Evolutionary conservation across 2,329 filamentous ascomycete genomes (phyloP).

Genomic region (Botrytis byssoidea): DNA sequence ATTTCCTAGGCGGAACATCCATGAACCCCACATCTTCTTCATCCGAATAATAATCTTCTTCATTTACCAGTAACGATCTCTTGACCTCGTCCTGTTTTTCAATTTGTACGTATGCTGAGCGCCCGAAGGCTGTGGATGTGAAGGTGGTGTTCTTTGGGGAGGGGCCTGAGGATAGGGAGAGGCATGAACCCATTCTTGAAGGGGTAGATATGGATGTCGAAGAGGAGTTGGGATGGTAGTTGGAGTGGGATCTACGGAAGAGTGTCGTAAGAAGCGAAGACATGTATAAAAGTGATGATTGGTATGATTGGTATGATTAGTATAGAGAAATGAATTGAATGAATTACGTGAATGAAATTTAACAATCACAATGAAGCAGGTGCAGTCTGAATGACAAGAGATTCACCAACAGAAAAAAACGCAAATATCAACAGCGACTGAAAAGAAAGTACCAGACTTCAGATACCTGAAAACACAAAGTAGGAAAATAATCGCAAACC

Average conservation of each 20-base stretch:
- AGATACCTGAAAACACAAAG: background rate
- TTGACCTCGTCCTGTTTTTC: conserved; percentile 6
- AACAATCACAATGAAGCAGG: background rate
- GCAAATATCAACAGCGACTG: background rate
- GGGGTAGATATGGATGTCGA: background rate
- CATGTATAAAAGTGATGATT: background rate
- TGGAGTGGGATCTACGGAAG: conserved; percentile 5
- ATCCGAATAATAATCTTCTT: conserved; percentile 14
- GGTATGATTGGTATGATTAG: background rate
- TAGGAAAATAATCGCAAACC: background rate
- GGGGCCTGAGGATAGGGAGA: background rate
- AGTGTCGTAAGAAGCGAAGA: conserved; percentile 1
- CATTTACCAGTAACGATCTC: background rate
- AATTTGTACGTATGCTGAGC: conserved; percentile 3
- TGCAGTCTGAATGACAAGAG: background rate
- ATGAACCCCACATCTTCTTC: conserved; percentile 3
- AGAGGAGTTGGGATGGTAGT: background rate
- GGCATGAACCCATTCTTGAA: conserved; percentile 9
- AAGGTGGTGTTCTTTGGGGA: background rate
- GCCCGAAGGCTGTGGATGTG: conserved; percentile 15
- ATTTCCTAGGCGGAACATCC: background rate
- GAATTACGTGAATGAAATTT: background rate
- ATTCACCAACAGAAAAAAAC: background rate
- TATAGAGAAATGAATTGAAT: background rate
- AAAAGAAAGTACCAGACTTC: conserved; percentile 8